These are phyloP conservation scores for Penicillium crystallinum DNA, from an alignment of 495 filamentous ascomycete genomes.

Conservation along the genomic window DNA sequence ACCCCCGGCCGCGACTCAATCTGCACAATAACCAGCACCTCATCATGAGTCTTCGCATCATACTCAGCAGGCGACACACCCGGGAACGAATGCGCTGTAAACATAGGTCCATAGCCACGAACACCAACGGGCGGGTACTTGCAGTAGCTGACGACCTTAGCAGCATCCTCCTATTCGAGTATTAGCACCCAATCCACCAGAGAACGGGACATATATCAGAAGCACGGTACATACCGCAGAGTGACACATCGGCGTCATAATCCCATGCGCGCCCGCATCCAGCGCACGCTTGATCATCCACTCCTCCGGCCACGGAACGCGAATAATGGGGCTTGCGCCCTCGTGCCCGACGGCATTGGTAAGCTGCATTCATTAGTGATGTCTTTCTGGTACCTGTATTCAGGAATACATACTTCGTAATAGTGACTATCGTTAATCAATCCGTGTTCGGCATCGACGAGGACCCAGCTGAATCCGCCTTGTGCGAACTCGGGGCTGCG, in stretches of 20 bases:
- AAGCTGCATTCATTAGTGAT: conserved; percentile 14
- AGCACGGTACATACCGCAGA: conserved; percentile 20
- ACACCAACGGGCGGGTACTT: conserved; percentile 63
- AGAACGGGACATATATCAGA: too few species aligned
- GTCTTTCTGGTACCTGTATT: not conserved
- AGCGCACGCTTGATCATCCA: conserved; percentile 75
- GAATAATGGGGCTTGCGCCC: conserved; percentile 61
- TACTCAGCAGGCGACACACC: conserved; percentile 34
- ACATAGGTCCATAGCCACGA: conserved; percentile 64
- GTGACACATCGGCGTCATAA: conserved; percentile 42
- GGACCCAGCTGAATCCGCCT: conserved; percentile 54
- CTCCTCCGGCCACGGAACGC: conserved; percentile 59
- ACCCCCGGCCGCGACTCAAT: conserved; percentile 45
- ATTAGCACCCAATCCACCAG: too few species aligned
- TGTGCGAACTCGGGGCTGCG: conserved; percentile 20
- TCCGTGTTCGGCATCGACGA: conserved; percentile 81
- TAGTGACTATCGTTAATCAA: conserved; percentile 44
- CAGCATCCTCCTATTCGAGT: conserved; percentile 47
- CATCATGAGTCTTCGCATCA: conserved; percentile 30
- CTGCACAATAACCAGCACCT: conserved; percentile 38
- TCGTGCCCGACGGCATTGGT: conserved; percentile 56
- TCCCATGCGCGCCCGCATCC: conserved; percentile 64
- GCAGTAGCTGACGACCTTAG: conserved; percentile 51
- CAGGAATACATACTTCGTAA: conserved; percentile 26
- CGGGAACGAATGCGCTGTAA: conserved; percentile 41